Percentiles rank a stretch among this genome's conserved stretches.
phyloP scores from a whole-genome alignment of 805 yeast species.

The Ogataea wickerhamii region DNA sequence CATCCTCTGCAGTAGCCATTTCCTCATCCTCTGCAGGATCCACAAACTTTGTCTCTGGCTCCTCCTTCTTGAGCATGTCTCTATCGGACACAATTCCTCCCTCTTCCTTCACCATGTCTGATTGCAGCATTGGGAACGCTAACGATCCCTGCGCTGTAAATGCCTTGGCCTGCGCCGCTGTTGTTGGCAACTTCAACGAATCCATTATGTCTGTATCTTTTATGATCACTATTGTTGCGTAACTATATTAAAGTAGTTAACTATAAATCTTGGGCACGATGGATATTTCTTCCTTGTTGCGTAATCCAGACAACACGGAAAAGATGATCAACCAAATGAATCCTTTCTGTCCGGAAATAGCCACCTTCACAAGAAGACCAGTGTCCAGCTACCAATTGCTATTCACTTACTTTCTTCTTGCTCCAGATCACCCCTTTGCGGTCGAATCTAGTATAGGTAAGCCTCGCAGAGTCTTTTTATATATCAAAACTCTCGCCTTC shows the following conservation, averaged over 20 bases:
- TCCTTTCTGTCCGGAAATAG: slow-evolving; percentile 19
- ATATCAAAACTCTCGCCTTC: slow-evolving; percentile 1
- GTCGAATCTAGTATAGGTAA: not conserved
- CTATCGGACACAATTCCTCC: slow-evolving; percentile 11
- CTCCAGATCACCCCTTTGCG: not conserved
- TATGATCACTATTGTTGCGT: not conserved
- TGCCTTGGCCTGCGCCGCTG: slow-evolving; percentile 72
- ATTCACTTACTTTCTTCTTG: not conserved
- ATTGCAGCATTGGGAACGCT: slow-evolving; percentile 53
- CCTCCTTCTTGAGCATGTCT: slow-evolving; percentile 9
- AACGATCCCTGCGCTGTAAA: slow-evolving; percentile 66
- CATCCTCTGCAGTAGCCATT: slow-evolving; percentile 43
- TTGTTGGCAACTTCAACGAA: slow-evolving; percentile 69
- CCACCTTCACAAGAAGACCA: not conserved
- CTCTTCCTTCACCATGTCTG: slow-evolving; percentile 25
- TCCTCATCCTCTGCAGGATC: slow-evolving; percentile 22
- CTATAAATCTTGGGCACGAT: slow-evolving; percentile 12
- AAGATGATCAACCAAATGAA: slow-evolving; percentile 30
- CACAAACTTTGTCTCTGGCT: slow-evolving; percentile 33
- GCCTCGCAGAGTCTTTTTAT: not conserved
- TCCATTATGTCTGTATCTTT: slow-evolving; percentile 44
- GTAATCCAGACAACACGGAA: slow-evolving; percentile 10
- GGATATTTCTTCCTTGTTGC: slow-evolving; percentile 3
- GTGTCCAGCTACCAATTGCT: not conserved
- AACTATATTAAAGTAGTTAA: slow-evolving; percentile 12